A percentile compares a stretch with the other conserved stretches of the same genome.
phyloP scores from a whole-genome alignment of 129 eudicot genomes.

The Glebionis coronaria region DNA sequence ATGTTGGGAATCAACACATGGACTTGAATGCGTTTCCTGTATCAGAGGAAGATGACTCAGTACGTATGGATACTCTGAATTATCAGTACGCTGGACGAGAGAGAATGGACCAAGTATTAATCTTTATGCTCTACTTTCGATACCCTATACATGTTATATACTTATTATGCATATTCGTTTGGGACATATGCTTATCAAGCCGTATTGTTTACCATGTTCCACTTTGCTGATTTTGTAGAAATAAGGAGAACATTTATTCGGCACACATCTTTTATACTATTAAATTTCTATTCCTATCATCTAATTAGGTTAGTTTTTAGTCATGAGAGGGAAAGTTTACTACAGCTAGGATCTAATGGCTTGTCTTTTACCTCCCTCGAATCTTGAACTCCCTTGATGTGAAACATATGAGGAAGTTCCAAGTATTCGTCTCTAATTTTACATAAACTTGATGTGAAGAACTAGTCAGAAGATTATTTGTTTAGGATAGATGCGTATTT shows the following conservation, averaged over 20 bases:
- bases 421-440: neutral
- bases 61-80: conserved; percentile 30
- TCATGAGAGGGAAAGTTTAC: conserved; percentile 2
- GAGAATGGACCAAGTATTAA: conserved; percentile 40
- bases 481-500: no score
- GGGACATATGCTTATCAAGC: neutral
- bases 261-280: neutral
- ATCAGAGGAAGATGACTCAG: conserved; percentile 57
- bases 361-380: neutral
- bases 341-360: neutral
- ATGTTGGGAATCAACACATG: conserved; percentile 47
- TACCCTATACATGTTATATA: neutral
- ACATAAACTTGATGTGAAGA: no score
- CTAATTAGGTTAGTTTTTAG: conserved; percentile 20
- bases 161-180: conserved; percentile 12
- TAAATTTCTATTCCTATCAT: neutral
- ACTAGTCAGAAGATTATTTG: no score
- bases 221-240: neutral
- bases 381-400: neutral
- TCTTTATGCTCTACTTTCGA: conserved; percentile 8
- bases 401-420: no score
- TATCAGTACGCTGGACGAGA: conserved; percentile 36
- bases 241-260: neutral
- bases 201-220: neutral
- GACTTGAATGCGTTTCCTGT: conserved; percentile 64